Percentiles rank a stretch among this genome's conserved stretches.
Conservation (phyloP, 768 basidiomycete species). For the Porphyrellus cyaneotinctus region DNA sequence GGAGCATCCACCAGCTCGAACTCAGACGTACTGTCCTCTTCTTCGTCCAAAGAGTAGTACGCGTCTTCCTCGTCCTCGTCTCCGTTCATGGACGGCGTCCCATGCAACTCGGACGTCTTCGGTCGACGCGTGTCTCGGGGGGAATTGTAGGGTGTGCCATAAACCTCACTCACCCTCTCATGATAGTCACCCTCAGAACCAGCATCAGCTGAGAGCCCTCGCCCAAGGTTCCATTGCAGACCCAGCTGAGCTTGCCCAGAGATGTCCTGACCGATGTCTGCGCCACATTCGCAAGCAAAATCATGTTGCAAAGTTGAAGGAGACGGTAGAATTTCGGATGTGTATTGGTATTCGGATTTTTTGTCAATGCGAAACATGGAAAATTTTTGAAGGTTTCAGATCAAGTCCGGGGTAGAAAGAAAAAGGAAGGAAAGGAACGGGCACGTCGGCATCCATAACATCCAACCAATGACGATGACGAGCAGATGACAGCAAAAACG, state of each 20-base stretch:
- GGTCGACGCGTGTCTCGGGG: conserved; percentile 13
- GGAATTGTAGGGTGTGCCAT: conserved; percentile 24
- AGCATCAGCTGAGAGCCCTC: not conserved
- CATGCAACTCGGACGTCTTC: conserved; percentile 4
- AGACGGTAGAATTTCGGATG: conserved; percentile 10
- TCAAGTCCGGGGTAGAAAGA: not conserved
- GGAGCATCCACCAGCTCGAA: conserved; percentile 1
- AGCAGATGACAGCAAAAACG: conserved; percentile 35
- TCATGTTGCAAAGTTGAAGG: conserved; percentile 9
- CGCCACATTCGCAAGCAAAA: conserved; percentile 5
- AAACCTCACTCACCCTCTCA: conserved; percentile 15
- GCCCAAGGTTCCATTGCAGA: not conserved
- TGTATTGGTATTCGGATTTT: conserved; percentile 11
- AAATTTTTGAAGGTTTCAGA: conserved; percentile 6
- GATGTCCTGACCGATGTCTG: conserved; percentile 1
- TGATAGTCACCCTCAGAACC: conserved; percentile 1
- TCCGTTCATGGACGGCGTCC: conserved; percentile 15
- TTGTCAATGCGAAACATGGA: conserved; percentile 5
- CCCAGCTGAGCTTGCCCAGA: not conserved
- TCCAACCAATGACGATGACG: conserved; percentile 10
- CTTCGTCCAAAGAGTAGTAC: conserved; percentile 29
- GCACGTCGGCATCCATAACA: conserved; percentile 11
- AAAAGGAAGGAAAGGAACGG: not conserved
- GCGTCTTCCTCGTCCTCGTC: conserved; percentile 34
- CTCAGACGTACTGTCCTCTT: conserved; percentile 21